Evolutionary conservation across 352 stramenopile species (phyloP).

Genomic region (Phytophthora syringae): DNA sequence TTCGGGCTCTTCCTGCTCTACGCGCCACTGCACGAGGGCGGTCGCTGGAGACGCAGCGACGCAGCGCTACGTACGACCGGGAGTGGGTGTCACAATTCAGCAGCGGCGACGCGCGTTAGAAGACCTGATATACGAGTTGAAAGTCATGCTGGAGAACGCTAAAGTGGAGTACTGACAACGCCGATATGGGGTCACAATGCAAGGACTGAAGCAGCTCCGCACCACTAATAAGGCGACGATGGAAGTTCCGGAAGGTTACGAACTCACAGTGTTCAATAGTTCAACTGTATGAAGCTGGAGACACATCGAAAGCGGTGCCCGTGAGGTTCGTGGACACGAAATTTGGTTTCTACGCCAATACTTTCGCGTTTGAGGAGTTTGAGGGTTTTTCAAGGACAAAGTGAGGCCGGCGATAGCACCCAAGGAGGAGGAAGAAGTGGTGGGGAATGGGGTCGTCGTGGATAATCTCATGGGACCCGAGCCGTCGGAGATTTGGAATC

Average conservation of each 20-base stretch:
- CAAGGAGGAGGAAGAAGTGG: constrained; percentile 21
- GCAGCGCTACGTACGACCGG: constrained; percentile 37
- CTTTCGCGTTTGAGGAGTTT: constrained; percentile 53
- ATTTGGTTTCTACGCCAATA: constrained; percentile 59
- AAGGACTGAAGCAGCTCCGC: constrained; percentile 26
- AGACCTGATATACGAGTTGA: constrained; percentile 48
- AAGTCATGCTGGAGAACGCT: constrained; percentile 41
- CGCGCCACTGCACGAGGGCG: constrained; percentile 17
- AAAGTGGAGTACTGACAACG: constrained; percentile 58
- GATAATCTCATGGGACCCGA: constrained; percentile 44
- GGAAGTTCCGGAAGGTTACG: constrained; percentile 42
- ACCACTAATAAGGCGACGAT: constrained; percentile 25
- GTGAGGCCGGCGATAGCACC: constrained; percentile 18
- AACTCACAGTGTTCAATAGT: constrained; percentile 54
- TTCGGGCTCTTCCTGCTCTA: constrained; percentile 52
- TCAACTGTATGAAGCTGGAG: constrained; percentile 36
- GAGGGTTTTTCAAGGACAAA: constrained; percentile 39
- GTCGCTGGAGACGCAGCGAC: no score
- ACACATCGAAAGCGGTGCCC: constrained; percentile 33
- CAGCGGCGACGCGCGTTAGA: constrained; percentile 42
- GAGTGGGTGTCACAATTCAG: constrained; percentile 42
- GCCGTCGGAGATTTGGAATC: constrained; percentile 40
- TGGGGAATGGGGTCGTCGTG: constrained; percentile 32
- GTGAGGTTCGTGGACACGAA: constrained; percentile 55
- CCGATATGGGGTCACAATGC: constrained; percentile 47